Evolutionary conservation across 164 flowering plant species (phyloP).

Genomic region (Taxillus chinensis): DNA sequence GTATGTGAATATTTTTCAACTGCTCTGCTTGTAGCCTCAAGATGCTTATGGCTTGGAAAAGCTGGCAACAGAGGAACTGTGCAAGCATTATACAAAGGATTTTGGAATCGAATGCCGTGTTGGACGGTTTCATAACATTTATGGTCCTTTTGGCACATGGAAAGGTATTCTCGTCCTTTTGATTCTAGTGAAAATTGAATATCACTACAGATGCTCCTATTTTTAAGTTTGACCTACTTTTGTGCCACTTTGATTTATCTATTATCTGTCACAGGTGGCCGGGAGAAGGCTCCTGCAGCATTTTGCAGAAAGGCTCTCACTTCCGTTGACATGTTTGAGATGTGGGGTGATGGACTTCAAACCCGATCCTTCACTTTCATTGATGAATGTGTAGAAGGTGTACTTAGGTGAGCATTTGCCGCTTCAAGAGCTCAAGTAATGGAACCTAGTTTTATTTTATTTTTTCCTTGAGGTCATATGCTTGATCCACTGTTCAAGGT

Average conservation of each 20-base stretch:
- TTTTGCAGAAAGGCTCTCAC: slow-evolving; percentile 90
- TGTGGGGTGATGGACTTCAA: slow-evolving; percentile 99
- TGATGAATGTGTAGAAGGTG: slow-evolving; percentile 98
- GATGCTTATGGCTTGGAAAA: slow-evolving; percentile 99
- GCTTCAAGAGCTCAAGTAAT: no score
- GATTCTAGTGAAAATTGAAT: background rate
- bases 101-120: slow-evolving; percentile 93
- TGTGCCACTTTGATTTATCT: slow-evolving; percentile 5
- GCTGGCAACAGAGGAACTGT: slow-evolving; percentile 91
- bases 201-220: background rate
- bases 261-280: slow-evolving; percentile 48
- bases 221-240: background rate
- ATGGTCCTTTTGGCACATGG: slow-evolving; percentile 99
- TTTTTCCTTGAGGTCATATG: no score
- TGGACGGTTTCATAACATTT: slow-evolving; percentile 97
- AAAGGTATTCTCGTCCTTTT: slow-evolving; percentile 43
- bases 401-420: slow-evolving; percentile 46
- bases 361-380: slow-evolving; percentile 96
- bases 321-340: slow-evolving; percentile 83
- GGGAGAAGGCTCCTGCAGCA: slow-evolving; percentile 99
- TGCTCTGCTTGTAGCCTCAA: slow-evolving; percentile 63
- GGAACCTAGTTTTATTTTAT: no score
- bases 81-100: slow-evolving; percentile 95
- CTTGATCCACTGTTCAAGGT: no score
- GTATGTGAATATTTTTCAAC: slow-evolving; percentile 1